Base-by-base conservation (phyloP, 768 basidiomycete genomes). In the Pleurotus cornucopiae region DNA sequence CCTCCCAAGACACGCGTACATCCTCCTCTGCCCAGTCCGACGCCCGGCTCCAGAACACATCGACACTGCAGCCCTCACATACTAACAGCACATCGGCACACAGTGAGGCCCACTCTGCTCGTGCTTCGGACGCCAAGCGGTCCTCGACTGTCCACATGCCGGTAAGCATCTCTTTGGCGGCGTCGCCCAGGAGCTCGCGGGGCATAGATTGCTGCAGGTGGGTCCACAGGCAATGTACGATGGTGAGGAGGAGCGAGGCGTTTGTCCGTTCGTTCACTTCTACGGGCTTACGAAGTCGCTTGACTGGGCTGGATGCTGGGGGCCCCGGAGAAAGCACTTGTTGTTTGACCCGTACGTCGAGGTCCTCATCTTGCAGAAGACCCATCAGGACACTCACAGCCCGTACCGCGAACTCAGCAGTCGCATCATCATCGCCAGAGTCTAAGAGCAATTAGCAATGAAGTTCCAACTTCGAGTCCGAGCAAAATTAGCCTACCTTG, bases 221-320 rank as follows among this genome's bases (percentile, higher is more conserved):
- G 1, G 66, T 61, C 87, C 87, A 89, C 37, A 90, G 75, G n/a
- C 77, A 74, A 20, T 77, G 77, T 6, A 83, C 73, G 16, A 87
- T 67, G 4, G 69, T 71, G n/a, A 91, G 66, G 65, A 85, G 89
- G 52, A 87, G 66, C 13, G 71, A 79, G 61, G 65, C 68, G 66
- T 77, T 82, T 57, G 67, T 73, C 49, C 46, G 53, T 49, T 43
- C 34, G 54, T 49, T 58, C 39, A 37, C 5, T 16, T 45, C 37
- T 47, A 23, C 6, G 25, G 25, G 7, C 54, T 16, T 34, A 46
- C 52, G 2, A 37, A 51, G 14, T 57, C 61, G 37, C 47, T 59
- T 61, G 55, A 65, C 39, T 30, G 57, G n/a, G 51, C 46, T 30
- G 46, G 41, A 44, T 58, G 57, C 12, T 30, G 41, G 30, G 45